Percentiles rank a stretch among this genome's conserved stretches.
These are phyloP conservation scores for Aspergillus wentii DNA, from an alignment of 495 filamentous ascomycete species.

Conservation along the genomic window DNA sequence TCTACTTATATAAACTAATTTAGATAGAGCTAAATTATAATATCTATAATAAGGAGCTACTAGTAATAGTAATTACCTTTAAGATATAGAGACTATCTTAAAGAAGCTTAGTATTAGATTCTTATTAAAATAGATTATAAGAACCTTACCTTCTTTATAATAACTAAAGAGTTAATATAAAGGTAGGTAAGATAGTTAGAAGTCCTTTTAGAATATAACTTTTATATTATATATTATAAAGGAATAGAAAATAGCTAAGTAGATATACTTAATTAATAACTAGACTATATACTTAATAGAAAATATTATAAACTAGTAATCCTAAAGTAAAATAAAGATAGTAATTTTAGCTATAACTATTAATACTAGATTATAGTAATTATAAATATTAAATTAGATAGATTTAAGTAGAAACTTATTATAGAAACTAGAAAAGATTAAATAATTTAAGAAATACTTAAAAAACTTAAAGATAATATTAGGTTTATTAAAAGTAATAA, in stretches of 20 bases:
- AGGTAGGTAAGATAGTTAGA: constrained; percentile 9
- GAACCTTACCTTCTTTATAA: constrained; percentile 16
- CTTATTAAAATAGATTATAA: constrained; percentile 14
- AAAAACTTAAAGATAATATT: background rate
- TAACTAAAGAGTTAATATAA: constrained; percentile 10
- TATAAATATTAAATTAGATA: background rate
- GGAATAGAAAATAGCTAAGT: constrained; percentile 10
- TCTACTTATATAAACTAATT: constrained; percentile 1
- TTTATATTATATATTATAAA: constrained; percentile 9
- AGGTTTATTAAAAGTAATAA: constrained; percentile 1
- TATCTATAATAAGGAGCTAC: constrained; percentile 2
- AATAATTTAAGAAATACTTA: background rate
- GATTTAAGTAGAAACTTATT: background rate
- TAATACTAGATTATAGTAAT: constrained; percentile 1
- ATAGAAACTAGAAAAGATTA: constrained; percentile 1
- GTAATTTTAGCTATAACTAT: constrained; percentile 6
- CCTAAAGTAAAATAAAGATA: constrained; percentile 5
- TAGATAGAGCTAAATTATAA: constrained; percentile 1
- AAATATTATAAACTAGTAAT: constrained; percentile 8
- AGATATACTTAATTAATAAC: constrained; percentile 8
- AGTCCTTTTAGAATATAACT: constrained; percentile 8
- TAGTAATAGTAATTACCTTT: constrained; percentile 3
- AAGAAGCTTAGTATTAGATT: constrained; percentile 7
- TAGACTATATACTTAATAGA: constrained; percentile 7
- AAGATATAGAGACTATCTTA: constrained; percentile 4